These are phyloP conservation scores for Candida cerambycidarum DNA, from an alignment of 805 yeast genomes.

Conservation along the genomic window DNA sequence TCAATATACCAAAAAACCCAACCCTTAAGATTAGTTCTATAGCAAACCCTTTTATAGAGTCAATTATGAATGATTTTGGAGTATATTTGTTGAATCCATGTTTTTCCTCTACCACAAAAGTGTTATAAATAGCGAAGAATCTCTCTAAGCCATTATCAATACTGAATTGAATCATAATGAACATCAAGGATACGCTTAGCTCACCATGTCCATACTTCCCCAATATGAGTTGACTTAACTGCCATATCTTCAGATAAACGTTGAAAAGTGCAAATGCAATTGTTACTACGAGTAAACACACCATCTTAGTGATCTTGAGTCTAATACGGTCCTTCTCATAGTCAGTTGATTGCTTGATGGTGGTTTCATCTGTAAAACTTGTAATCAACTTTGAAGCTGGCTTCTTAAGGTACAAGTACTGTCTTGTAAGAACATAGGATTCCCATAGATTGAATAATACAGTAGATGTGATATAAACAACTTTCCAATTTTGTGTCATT, in stretches of 20 bases:
- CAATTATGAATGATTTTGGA: slow-evolving; percentile 64
- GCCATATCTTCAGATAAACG: slow-evolving; percentile 1
- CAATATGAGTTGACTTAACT: background rate
- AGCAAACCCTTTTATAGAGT: slow-evolving; percentile 58
- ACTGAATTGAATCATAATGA: background rate
- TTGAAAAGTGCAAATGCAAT: background rate
- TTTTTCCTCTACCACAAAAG: slow-evolving; percentile 89
- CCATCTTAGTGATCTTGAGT: slow-evolving; percentile 1
- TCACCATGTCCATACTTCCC: background rate
- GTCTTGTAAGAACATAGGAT: background rate
- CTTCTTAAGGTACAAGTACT: background rate
- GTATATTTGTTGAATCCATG: slow-evolving; percentile 93
- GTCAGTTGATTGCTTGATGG: slow-evolving; percentile 1
- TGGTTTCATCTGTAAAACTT: background rate
- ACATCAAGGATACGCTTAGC: background rate
- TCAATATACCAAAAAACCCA: background rate
- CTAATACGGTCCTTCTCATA: slow-evolving; percentile 1
- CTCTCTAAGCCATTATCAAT: background rate
- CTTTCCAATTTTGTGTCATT: background rate
- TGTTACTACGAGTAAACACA: background rate
- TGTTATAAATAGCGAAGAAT: slow-evolving; percentile 60
- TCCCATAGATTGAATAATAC: background rate
- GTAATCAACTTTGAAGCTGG: slow-evolving; percentile 1
- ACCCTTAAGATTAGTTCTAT: slow-evolving; percentile 52
- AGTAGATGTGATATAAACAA: background rate